Evolutionary conservation across 495 filamentous ascomycete genomes (phyloP), one percentile per base, ranked within the genome.

Genomic region (Penicillium longicatenatum): DNA sequence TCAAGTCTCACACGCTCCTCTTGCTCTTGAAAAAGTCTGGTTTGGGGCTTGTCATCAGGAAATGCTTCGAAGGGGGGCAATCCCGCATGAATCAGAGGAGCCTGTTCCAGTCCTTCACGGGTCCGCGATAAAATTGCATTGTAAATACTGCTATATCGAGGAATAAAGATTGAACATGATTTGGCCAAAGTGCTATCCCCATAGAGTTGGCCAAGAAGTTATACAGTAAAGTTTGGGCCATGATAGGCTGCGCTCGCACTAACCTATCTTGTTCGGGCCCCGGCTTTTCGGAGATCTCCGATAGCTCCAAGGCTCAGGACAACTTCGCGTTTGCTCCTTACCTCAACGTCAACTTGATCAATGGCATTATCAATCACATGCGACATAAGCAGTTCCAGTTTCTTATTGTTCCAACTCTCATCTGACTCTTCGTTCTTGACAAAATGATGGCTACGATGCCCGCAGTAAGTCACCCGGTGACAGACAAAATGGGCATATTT

Each of bases 21-120:
- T 62, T 6, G 50, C 49, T n/a, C 39, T 72, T 29, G 57, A 58
- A 12, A 50, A 58, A 19, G 50, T 72, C 8, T 72, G 70, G 70
- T 72, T 72, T 30, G 56, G 56, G 24, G 70, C 66, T 26, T 66
- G 68, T 39, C 44, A 52, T 43, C 59, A 57, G 30, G 70, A 70
- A 50, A 54, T 72, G 52, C 46, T 39, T 26, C 41, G 44, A 10
- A 58, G 70, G 44, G 66, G 64, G 1, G 63, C 63, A 6, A 63
- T 66, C 30, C 68, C 68, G 21, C 70, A 72, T 65, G 26, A 50
- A 14, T 46, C 59, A 24, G 62, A 72, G 46, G 55, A 63, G 3
- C 52, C 53, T 12, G 52, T 67, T 37, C 59, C 55, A 5, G 52
- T 72, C 53, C 62, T 68, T 37, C 68, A 65, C 46, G 63, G 65